Evolutionary conservation across 2,329 filamentous ascomycete genomes (phyloP), one percentile per base, ranked within the genome.

Genomic region (Fusarium sp.): DNA sequence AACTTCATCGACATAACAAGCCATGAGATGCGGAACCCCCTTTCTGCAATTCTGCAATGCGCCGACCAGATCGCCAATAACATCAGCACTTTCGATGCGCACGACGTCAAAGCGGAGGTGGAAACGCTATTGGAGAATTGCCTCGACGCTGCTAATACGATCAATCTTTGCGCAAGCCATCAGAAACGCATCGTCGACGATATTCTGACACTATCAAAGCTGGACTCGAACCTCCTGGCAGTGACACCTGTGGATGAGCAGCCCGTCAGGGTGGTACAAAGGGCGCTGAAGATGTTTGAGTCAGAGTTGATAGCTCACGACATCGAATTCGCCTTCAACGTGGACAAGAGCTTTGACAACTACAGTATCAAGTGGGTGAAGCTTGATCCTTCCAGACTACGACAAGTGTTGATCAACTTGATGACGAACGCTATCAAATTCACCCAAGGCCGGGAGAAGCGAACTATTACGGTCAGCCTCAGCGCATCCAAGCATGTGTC

Each of bases 131-230:
- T 89, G 20, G 85, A 87, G 18, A 81, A 80, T 33, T 87, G 86
- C 65, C 83, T 93, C 18, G 91, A 94, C 76, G 91, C 92, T 6
- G 90, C 91, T n/a, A 91, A 92, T 71, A 94, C 91, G 1, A 94
- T 95, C 75, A 89, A 89, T 20, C 83, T 94, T 13, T 96, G 92
- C 77, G 90, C 91, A 56, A 91, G 89, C 74, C 92, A 93, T 79
- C 90, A 94, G 77, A 92, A 92, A 80, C 84, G 88, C 6, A 91
- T 91, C 61, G 88, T 91, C 14, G 88, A 91, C 73, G 89, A 91
- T 69, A 86, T 91, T 44, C 78, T 91, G 16, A 90, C 89, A 1
- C 79, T 91, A 16, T 89, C 87, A 31, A 91, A 93, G 74, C 83
- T 93, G 13, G 91, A 93, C 74, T 91, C 89, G 2, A 89, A 89